These are phyloP conservation scores for Exophiala aquamarina DNA, from an alignment of 2,329 filamentous ascomycete species.

Conservation along the genomic window DNA sequence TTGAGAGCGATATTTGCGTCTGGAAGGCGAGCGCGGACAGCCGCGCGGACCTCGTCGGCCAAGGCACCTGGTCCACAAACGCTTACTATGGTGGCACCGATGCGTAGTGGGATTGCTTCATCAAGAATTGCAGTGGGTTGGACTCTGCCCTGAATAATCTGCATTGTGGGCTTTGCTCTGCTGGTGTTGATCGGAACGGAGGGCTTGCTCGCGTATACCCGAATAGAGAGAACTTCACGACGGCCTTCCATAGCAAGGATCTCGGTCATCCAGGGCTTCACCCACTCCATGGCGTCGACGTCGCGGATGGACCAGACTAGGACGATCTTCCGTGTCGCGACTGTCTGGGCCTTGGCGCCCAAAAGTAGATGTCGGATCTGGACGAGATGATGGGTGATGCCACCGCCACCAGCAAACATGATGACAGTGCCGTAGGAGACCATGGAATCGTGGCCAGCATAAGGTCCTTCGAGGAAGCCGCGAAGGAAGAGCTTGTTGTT, in stretches of 20 bases:
- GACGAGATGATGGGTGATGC: constrained; percentile 65
- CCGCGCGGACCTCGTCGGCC: constrained; percentile 61
- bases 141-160: constrained; percentile 62
- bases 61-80: constrained; percentile 65
- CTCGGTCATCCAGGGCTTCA: constrained; percentile 66
- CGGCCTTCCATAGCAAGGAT: constrained; percentile 61
- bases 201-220: constrained; percentile 64
- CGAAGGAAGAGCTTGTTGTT: constrained; percentile 48
- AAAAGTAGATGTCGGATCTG: constrained; percentile 60
- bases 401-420: constrained; percentile 65
- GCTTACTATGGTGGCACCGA: constrained; percentile 61
- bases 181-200: constrained; percentile 54
- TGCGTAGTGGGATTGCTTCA: constrained; percentile 54
- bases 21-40: constrained; percentile 52
- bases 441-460: constrained; percentile 59
- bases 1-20: constrained; percentile 60
- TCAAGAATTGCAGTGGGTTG: constrained; percentile 57
- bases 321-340: constrained; percentile 59
- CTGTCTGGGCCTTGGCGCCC: constrained; percentile 52
- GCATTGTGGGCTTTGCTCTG: constrained; percentile 57
- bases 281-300: constrained; percentile 62
- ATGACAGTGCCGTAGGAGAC: constrained; percentile 64
- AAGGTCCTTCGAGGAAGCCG: constrained; percentile 64
- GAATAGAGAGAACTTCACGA: constrained; percentile 59
- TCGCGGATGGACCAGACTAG: constrained; percentile 64